Conservation (phyloP, 2,329 filamentous ascomycete genomes). For the Colletotrichum sp. region DNA sequence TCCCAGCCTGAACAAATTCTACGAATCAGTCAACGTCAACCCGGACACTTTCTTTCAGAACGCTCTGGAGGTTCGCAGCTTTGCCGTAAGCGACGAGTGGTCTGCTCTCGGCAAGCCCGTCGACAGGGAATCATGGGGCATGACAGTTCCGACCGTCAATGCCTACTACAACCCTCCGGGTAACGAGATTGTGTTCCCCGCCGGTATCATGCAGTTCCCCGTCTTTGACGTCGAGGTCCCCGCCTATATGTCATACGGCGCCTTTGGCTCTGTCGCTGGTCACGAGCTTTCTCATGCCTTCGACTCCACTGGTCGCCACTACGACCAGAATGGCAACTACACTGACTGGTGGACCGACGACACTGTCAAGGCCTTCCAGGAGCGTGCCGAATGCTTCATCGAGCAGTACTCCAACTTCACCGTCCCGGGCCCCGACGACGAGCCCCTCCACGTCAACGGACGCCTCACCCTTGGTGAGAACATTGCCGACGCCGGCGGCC, state of each 20-base stretch:
- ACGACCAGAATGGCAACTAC: constrained; percentile 67
- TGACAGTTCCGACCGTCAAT: constrained; percentile 66
- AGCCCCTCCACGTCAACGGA: constrained; percentile 66
- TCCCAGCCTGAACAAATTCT: constrained; percentile 58
- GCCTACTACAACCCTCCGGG: constrained; percentile 68
- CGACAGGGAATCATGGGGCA: constrained; percentile 63
- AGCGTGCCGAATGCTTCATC: constrained; percentile 68
- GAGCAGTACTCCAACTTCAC: constrained; percentile 69
- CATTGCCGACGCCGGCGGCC: constrained; percentile 72
- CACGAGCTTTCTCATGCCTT: constrained; percentile 76
- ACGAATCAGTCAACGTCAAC: constrained; percentile 55
- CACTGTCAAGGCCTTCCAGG: constrained; percentile 61
- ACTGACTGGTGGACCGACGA: constrained; percentile 70
- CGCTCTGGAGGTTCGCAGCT: constrained; percentile 51
- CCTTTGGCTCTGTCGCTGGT: constrained; percentile 69
- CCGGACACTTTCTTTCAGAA: constrained; percentile 62
- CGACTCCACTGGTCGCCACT: constrained; percentile 68
- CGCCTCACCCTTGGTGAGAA: constrained; percentile 70
- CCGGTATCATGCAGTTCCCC: constrained; percentile 72
- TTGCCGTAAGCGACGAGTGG: constrained; percentile 57
- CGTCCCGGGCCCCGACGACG: constrained; percentile 58
- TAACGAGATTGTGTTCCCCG: constrained; percentile 74
- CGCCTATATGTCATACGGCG: constrained; percentile 70
- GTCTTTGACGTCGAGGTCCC: constrained; percentile 68
- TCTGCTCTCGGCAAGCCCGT: constrained; percentile 62